Evolutionary conservation across 106 monocot species (phyloP), one percentile per base, ranked within the genome.

Genomic region (Dactylorhiza incarnata): DNA sequence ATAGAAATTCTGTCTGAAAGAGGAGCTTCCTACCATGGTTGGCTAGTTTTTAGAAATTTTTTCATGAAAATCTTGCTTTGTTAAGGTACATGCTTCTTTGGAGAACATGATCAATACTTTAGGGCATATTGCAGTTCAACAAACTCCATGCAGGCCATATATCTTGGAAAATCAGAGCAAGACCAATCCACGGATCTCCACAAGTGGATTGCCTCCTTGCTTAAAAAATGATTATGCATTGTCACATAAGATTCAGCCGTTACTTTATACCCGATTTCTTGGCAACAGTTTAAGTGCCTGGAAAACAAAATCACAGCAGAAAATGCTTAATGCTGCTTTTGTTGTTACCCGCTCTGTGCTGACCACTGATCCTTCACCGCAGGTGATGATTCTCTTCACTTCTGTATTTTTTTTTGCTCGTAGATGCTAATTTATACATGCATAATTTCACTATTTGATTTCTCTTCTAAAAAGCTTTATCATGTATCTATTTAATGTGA

Each of bases 101-200:
- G 69, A 76, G 76, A 87, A 46, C 76, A 93, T 87, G 93, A 86
- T 65, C 74, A 70, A 74, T 66, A 75, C 83, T 12, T n/a, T 90
- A 62, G 80, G 82, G 14, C 65, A 82, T 68, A 50, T 84, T 46
- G 73, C 86, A 48, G 26, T 76, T 37, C 78, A 81, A 12, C 81
- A 78, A 73, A 75, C 77, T 55, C 77, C 83, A 5, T 73, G 51
- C 47, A 61, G 24, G 12, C 62, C 76, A 1, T 68, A 53, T 45
- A 6, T 76, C n/a, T 59, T 77, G 62, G 86, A 92, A 49, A 79
- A 74, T 54, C 82, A 61, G 13, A 73, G 45, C 43, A 75, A 69
- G 45, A 50, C 45, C 7, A 78, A 76, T 67, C 61, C 37, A 20
- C 56, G 78, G 43, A 58, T 52, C 23, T 73, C 84, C 53, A 50